Evolutionary conservation across 805 yeast genomes (phyloP).

Genomic region (Wickerhamiella brachini): DNA sequence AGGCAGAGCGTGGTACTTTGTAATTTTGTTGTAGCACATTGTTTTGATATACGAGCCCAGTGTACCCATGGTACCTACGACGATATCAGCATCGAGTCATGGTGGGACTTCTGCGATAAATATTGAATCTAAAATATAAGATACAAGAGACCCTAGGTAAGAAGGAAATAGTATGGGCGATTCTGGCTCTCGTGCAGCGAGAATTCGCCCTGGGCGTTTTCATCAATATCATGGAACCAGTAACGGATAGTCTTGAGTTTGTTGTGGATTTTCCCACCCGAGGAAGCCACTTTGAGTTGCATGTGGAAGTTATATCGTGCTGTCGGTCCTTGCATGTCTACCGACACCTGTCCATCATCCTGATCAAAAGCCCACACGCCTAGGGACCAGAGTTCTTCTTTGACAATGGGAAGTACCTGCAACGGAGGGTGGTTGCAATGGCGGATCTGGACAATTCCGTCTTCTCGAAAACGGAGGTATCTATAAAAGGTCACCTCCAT

Average conservation of each 20-base stretch:
- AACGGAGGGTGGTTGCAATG: constrained; percentile 62
- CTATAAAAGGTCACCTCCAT: constrained; percentile 80
- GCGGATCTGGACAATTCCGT: constrained; percentile 60
- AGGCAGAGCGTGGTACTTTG: constrained; percentile 50
- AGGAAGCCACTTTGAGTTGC: constrained; percentile 41
- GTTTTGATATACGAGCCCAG: no score
- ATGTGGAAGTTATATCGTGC: constrained; percentile 51
- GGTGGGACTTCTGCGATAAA: no score
- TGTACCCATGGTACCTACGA: no score
- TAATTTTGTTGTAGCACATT: constrained; percentile 1
- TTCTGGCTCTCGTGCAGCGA: constrained; percentile 60
- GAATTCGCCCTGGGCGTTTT: constrained; percentile 41
- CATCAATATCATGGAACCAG: constrained; percentile 40
- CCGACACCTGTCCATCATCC: constrained; percentile 36
- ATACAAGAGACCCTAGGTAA: background rate
- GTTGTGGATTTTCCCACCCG: constrained; percentile 53
- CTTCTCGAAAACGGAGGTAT: constrained; percentile 65
- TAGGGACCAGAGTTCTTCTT: constrained; percentile 18
- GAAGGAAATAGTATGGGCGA: background rate
- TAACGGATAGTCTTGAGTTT: constrained; percentile 60
- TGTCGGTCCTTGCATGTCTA: constrained; percentile 45
- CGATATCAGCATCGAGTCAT: no score
- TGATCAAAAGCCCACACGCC: constrained; percentile 42
- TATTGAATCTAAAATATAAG: no score
- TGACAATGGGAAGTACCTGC: constrained; percentile 45